A percentile compares a stretch with the other conserved stretches of the same genome.
Conservation (phyloP, 148 eudicot species). For the Tetragonia tetragonoides region DNA sequence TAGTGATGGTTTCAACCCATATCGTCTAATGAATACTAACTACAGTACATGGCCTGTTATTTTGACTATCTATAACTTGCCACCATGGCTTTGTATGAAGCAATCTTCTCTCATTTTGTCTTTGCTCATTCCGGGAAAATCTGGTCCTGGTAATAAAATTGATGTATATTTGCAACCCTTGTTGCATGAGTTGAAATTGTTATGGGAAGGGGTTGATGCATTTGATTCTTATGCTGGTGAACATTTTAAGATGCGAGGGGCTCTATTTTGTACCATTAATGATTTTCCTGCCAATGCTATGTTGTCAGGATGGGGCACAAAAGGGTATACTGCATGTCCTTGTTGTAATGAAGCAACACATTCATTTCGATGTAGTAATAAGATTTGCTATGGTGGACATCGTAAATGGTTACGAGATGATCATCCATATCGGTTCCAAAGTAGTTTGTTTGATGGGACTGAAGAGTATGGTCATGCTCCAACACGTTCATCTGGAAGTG, state of each 20-base stretch:
- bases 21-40: no score
- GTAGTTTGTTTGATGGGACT: conserved; percentile 1
- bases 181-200: no score
- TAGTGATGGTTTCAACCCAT: no score
- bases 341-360: neutral
- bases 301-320: conserved; percentile 7
- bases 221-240: conserved; percentile 4
- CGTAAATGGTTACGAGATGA: conserved; percentile 8
- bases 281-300: no score
- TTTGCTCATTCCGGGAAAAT: no score
- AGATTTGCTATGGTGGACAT: conserved; percentile 3
- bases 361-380: neutral
- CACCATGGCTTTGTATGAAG: neutral
- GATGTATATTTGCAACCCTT: no score
- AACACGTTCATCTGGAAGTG: neutral
- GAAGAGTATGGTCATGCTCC: conserved; percentile 3
- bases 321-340: conserved; percentile 13
- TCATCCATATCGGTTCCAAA: neutral
- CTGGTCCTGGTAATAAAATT: no score
- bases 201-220: no score
- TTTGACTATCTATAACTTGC: neutral
- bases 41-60: no score
- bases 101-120: conserved; percentile 1
- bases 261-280: no score
- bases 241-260: neutral